phyloP scores from a whole-genome alignment of 176 grass and related monocot genomes.

The Eleusine indica region DNA sequence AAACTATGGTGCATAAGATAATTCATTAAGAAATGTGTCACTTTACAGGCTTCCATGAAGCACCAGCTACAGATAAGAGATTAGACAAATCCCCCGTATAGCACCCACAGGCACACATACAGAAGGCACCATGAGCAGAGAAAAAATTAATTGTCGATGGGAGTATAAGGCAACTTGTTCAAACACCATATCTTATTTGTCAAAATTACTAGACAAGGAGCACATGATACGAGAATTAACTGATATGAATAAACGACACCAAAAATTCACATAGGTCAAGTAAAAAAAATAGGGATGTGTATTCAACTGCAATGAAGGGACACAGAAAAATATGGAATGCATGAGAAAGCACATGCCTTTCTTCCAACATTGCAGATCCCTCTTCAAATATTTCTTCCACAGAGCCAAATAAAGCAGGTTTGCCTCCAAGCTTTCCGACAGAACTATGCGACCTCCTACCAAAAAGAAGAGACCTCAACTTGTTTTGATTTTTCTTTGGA shows the following conservation, averaged over 20 bases:
- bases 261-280: slow-evolving; percentile 21
- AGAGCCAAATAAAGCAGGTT: slow-evolving; percentile 59
- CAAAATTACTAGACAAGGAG: slow-evolving; percentile 8
- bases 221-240: neutral
- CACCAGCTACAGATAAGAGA: slow-evolving; percentile 2
- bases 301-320: no score
- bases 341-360: slow-evolving; percentile 63
- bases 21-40: slow-evolving; percentile 21
- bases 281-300: slow-evolving; percentile 7
- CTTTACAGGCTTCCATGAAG: slow-evolving; percentile 3
- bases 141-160: neutral
- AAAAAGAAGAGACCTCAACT: slow-evolving; percentile 79
- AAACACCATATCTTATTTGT: neutral
- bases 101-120: neutral
- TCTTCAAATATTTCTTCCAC: slow-evolving; percentile 97
- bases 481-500: slow-evolving; percentile 77
- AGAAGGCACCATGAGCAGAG: neutral
- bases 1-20: neutral
- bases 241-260: neutral
- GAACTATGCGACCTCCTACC: slow-evolving; percentile 63
- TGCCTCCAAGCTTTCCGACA: slow-evolving; percentile 58
- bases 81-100: neutral
- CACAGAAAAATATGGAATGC: slow-evolving; percentile 28
- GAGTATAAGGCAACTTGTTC: neutral
- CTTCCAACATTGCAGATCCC: slow-evolving; percentile 91